Conservation (phyloP, 2,329 filamentous ascomycete species). For the Tolypocladium sp. region DNA sequence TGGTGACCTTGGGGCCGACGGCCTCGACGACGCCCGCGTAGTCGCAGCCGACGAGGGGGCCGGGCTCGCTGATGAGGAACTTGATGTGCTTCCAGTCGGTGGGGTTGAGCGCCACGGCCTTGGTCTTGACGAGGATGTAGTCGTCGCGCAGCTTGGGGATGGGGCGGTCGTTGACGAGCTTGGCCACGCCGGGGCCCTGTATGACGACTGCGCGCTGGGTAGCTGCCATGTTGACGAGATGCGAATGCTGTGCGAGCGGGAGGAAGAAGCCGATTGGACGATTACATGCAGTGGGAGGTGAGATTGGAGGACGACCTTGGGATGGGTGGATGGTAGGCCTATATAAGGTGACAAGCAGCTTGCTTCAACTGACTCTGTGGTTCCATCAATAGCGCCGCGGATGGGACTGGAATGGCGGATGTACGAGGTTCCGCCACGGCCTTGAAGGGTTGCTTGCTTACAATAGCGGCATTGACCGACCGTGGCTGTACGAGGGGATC, state of each 20-base stretch:
- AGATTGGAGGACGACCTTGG: neutral
- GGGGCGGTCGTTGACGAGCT: neutral
- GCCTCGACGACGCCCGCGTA: constrained; percentile 22
- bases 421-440: neutral
- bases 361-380: neutral
- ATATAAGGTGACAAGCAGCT: neutral
- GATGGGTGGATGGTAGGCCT: neutral
- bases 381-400: neutral
- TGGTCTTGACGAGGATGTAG: constrained; percentile 13
- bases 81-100: constrained; percentile 23
- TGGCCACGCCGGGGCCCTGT: neutral
- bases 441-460: too few relatives aligned
- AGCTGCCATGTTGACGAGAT: neutral
- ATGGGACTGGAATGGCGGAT: too few relatives aligned
- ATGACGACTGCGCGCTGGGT: neutral
- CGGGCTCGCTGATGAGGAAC: constrained; percentile 10
- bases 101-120: constrained; percentile 25
- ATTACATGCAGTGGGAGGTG: neutral
- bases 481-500: neutral
- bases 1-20: constrained; percentile 8
- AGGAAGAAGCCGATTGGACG: neutral
- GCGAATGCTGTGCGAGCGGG: neutral
- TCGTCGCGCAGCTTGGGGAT: neutral
- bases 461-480: neutral
- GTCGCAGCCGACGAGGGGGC: constrained; percentile 22